phyloP scores from a whole-genome alignment of 805 yeast genomes.

The Yarrowia yakushimensis region DNA sequence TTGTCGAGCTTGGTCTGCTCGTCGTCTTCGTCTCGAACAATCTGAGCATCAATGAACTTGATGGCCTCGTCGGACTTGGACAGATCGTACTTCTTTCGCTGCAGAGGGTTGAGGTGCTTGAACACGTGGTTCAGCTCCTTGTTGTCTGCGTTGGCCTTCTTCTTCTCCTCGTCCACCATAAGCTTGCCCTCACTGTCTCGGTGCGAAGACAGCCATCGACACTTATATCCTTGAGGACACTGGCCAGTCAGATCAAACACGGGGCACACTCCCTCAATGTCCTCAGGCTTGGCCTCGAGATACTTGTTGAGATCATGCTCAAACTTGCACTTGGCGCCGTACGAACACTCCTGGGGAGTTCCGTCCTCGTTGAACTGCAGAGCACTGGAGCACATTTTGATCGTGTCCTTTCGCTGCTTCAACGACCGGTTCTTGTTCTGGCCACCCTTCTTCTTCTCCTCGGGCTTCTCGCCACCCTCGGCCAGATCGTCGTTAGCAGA shows the following conservation, averaged over 20 bases:
- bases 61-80: constrained; percentile 54
- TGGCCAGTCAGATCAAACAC: constrained; percentile 76
- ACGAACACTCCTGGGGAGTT: constrained; percentile 43
- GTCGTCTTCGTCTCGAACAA: constrained; percentile 35
- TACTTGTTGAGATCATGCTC: constrained; percentile 72
- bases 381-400: constrained; percentile 59
- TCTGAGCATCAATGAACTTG: constrained; percentile 54
- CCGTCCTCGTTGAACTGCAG: constrained; percentile 28
- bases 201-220: constrained; percentile 86
- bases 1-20: constrained; percentile 39
- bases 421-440: constrained; percentile 82
- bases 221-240: constrained; percentile 89
- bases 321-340: constrained; percentile 67
- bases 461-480: constrained; percentile 40
- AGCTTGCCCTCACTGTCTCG: constrained; percentile 41
- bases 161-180: constrained; percentile 45
- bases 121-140: constrained; percentile 64
- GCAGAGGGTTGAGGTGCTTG: constrained; percentile 40
- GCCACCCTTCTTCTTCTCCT: constrained; percentile 52
- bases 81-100: constrained; percentile 60
- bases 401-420: constrained; percentile 59
- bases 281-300: constrained; percentile 61
- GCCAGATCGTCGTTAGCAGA: constrained; percentile 32
- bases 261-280: constrained; percentile 78
- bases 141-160: constrained; percentile 39